Conservation (phyloP, 2,329 filamentous ascomycete genomes). For the Xylariaceae sp. region DNA sequence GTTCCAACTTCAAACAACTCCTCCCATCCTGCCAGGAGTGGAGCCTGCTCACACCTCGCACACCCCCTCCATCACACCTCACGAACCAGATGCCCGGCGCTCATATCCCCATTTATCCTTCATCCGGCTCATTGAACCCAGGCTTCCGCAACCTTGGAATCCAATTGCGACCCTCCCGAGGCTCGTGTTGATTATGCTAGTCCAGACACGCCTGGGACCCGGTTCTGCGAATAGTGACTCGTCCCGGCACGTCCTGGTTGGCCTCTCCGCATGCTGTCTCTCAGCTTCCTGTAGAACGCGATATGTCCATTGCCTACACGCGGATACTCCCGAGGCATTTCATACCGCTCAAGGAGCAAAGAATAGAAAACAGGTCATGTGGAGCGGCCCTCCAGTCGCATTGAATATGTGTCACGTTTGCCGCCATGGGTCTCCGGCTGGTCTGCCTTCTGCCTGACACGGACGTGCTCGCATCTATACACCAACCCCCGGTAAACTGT, state of each 20-base stretch:
- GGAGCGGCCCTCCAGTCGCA: not conserved
- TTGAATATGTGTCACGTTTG: slow-evolving; percentile 1
- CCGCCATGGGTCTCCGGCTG: not conserved
- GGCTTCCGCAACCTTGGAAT: slow-evolving; percentile 1
- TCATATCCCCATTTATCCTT: slow-evolving; percentile 4
- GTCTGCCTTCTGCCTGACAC: slow-evolving; percentile 4
- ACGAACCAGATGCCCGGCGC: not conserved
- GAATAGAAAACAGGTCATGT: not conserved
- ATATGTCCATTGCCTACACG: not conserved
- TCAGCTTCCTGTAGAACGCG: not conserved
- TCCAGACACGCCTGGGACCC: not conserved
- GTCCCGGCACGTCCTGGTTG: not conserved
- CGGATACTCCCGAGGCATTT: not conserved
- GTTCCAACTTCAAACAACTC: not conserved
- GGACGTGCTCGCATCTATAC: not conserved
- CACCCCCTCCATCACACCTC: not conserved
- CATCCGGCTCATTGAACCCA: slow-evolving; percentile 6
- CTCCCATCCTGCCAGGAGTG: no score
- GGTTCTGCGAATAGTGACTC: not conserved
- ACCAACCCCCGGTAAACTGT: not conserved
- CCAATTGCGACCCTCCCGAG: not conserved
- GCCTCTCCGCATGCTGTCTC: not conserved
- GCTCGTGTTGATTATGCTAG: not conserved
- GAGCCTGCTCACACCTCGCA: not conserved
- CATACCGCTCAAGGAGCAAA: not conserved